Base-by-base conservation (phyloP, 1,139 yeast genomes). In the Meyerozyma guilliermondii region DNA sequence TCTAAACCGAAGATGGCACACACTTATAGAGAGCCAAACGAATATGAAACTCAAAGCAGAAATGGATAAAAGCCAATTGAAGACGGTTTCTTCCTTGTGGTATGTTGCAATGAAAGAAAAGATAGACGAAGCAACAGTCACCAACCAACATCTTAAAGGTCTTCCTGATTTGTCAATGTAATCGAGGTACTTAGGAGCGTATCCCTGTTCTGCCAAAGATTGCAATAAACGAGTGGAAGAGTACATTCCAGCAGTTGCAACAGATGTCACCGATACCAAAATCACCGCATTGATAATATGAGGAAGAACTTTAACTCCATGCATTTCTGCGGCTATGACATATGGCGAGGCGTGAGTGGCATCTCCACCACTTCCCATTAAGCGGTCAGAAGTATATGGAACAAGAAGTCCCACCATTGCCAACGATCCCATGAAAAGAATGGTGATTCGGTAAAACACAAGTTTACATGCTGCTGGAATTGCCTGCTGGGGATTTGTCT, bases 211-310 rank as follows among this genome's bases (percentile, higher is more conserved):
- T 7, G 61, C 60, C 46, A 58, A 49, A 3, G 61, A 49, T 27
- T 58, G 54, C 43, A 58, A 52, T 44, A 58, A 53, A 41, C 62
- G 53, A 38, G 61, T 52, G 35, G 58, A 52, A 40, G 57, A 52
- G 53, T 58, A 58, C 61, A 56, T 56, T 43, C 60, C 61, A 27
- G 62, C 61, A n/a, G 62, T 56, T 13, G 62, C 61, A 28, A 58
- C 63, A 2, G 61, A 56, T 5, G 61, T 56, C 27, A 57, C 62
- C n/a, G 60, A 55, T 40, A 56, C 50, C 47, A 58, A 53, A 35
- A 58, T 58, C 35, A 57, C 61, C 3, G 60, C 59, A 40, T 58
- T 58, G 47, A 57, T 54, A 43, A 58, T 55, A 42, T 55, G 59
- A 2, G 63, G 62, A 31, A 58, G 46, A 17, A 54, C 62, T 43